A percentile compares a stretch with the other conserved stretches of the same genome.
These are phyloP conservation scores for Metschnikowia rubicola DNA, from an alignment of 805 yeast genomes.

Conservation along the genomic window DNA sequence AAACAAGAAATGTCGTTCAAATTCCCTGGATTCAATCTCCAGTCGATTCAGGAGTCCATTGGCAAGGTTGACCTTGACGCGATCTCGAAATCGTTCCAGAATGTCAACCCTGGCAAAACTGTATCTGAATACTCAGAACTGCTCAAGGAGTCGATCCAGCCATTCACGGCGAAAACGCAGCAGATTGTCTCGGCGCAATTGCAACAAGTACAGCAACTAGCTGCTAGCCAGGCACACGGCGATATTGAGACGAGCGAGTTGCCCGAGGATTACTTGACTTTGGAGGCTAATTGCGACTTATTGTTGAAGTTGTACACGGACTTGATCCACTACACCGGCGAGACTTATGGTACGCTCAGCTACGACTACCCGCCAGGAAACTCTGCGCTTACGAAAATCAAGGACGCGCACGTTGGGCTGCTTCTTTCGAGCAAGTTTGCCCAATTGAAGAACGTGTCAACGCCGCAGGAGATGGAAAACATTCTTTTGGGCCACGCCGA, in stretches of 20 bases:
- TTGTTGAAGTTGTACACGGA: constrained; percentile 57
- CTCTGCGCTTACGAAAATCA: constrained; percentile 47
- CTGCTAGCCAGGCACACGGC: constrained; percentile 24
- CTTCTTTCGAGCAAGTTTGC: constrained; percentile 52
- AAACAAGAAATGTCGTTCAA: constrained; percentile 33
- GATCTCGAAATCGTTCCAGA: constrained; percentile 34
- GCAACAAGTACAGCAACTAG: constrained; percentile 47
- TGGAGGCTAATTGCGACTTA: constrained; percentile 66
- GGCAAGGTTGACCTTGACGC: constrained; percentile 36
- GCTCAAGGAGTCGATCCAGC: constrained; percentile 43
- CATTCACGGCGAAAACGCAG: constrained; percentile 57
- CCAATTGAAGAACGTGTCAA: constrained; percentile 59
- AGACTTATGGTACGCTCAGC: constrained; percentile 68
- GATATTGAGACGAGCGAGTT: constrained; percentile 66
- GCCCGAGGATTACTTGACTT: constrained; percentile 66
- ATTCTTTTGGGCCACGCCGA: constrained; percentile 39
- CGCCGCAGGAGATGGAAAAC: constrained; percentile 65
- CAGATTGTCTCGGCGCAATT: constrained; percentile 60
- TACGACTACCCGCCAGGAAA: constrained; percentile 78
- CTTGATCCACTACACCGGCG: constrained; percentile 38
- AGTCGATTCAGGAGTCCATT: constrained; percentile 40
- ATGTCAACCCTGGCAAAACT: constrained; percentile 37
- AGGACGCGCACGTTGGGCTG: constrained; percentile 64
- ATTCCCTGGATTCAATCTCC: constrained; percentile 36
- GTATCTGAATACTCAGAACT: constrained; percentile 39